phyloP scores from a whole-genome alignment of 2,329 filamentous ascomycete species.

The Cyclaneusma minus region DNA sequence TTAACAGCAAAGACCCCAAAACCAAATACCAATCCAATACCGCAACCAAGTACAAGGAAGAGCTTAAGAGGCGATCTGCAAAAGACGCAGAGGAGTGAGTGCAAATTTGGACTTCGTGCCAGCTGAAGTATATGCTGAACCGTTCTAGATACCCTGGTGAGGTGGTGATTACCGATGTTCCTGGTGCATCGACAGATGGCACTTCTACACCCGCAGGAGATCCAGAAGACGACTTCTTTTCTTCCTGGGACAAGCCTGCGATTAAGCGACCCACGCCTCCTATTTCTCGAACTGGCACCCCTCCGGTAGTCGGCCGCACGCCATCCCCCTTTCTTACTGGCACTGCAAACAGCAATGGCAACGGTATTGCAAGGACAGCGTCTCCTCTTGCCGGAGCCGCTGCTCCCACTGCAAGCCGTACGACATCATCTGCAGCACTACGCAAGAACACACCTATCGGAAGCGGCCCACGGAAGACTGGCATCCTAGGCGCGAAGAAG shows the following conservation, averaged over 20 bases:
- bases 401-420: conserved; percentile 50
- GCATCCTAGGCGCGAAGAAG: conserved; percentile 78
- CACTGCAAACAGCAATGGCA: conserved; percentile 46
- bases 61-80: conserved; percentile 73
- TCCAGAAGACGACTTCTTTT: conserved; percentile 88
- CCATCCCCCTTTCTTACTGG: conserved; percentile 76
- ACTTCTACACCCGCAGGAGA: conserved; percentile 68
- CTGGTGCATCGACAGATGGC: conserved; percentile 41
- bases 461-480: conserved; percentile 60
- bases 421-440: conserved; percentile 66
- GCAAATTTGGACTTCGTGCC: background rate
- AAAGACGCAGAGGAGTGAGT: conserved; percentile 72
- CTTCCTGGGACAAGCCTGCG: conserved; percentile 93
- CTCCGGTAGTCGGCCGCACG: conserved; percentile 64
- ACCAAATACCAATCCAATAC: conserved; percentile 89
- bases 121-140: conserved; percentile 9
- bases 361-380: conserved; percentile 59
- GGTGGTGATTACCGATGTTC: conserved; percentile 67
- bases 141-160: conserved; percentile 58
- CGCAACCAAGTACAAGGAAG: conserved; percentile 97
- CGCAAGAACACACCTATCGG: conserved; percentile 52
- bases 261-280: conserved; percentile 95
- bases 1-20: conserved; percentile 93
- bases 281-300: conserved; percentile 76
- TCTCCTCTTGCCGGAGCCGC: conserved; percentile 55